Conservation (phyloP, 345 rosid species). For the Eutrema heterophyllum region DNA sequence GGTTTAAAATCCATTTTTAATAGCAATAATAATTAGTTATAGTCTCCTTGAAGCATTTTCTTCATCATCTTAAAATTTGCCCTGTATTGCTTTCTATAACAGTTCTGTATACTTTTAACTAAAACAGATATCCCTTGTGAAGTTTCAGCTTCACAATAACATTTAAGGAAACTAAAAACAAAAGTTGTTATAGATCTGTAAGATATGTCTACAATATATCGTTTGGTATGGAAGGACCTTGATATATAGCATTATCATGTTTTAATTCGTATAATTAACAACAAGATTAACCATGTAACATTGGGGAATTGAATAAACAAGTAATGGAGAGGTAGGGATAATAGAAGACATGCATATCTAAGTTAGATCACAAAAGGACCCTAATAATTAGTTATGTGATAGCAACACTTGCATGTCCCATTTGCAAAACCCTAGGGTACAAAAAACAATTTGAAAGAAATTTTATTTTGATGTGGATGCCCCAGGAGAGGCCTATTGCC, state of each 20-base stretch:
- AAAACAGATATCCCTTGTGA: too few relatives aligned
- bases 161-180: too few relatives aligned
- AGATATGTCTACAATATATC: neutral
- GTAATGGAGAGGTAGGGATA: neutral
- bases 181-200: neutral
- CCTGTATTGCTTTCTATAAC: too few relatives aligned
- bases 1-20: neutral
- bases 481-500: slow-evolving; percentile 30
- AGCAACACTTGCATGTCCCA: slow-evolving; percentile 74
- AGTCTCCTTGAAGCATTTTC: too few relatives aligned
- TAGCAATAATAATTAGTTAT: too few relatives aligned
- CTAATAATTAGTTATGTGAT: slow-evolving; percentile 53
- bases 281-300: neutral
- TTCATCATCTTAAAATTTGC: too few relatives aligned
- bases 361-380: slow-evolving; percentile 54
- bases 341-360: slow-evolving; percentile 32
- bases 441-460: slow-evolving; percentile 31
- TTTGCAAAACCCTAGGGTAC: slow-evolving; percentile 51
- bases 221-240: neutral
- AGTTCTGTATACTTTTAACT: too few relatives aligned
- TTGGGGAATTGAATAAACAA: neutral
- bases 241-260: neutral
- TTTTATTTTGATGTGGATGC: slow-evolving; percentile 32
- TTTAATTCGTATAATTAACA: neutral
- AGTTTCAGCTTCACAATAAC: too few relatives aligned